These are phyloP conservation scores for Actinomortierella ambigua DNA, from an alignment of 371 early-diverging fungal species.

Conservation along the genomic window DNA sequence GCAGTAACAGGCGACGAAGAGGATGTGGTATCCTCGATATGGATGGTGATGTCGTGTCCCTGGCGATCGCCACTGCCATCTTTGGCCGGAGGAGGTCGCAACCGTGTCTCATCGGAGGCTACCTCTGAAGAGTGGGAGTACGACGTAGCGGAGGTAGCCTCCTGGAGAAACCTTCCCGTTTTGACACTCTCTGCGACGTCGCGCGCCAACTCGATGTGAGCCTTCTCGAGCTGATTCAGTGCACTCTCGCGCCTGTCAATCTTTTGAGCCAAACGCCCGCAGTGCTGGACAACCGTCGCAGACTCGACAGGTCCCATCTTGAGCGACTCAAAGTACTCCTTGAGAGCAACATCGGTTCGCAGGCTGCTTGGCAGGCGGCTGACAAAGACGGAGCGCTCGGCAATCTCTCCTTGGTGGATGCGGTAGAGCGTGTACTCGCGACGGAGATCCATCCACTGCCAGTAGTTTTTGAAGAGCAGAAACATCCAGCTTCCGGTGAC, in stretches of 20 bases:
- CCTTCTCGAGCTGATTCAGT: conserved; percentile 49
- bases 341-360: conserved; percentile 48
- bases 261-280: conserved; percentile 38
- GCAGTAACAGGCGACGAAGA: not conserved
- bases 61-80: too few relatives aligned
- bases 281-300: conserved; percentile 50
- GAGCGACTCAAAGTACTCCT: conserved; percentile 50
- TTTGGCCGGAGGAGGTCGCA: too few relatives aligned
- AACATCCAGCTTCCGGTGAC: conserved; percentile 59
- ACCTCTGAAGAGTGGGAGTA: too few relatives aligned
- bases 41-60: too few relatives aligned
- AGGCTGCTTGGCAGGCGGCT: conserved; percentile 48
- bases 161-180: conserved; percentile 7
- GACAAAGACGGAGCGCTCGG: conserved; percentile 50
- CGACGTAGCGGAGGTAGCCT: not conserved
- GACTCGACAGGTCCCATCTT: conserved; percentile 54
- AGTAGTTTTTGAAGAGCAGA: conserved; percentile 60
- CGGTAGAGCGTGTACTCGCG: conserved; percentile 48
- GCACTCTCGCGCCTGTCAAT: conserved; percentile 48
- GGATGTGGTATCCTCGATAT: too few relatives aligned
- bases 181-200: conserved; percentile 41
- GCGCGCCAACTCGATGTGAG: conserved; percentile 49
- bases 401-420: conserved; percentile 45
- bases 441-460: conserved; percentile 57
- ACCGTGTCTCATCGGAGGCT: too few relatives aligned